Evolutionary conservation across 805 yeast species (phyloP).

Genomic region (Candida caryicola): DNA sequence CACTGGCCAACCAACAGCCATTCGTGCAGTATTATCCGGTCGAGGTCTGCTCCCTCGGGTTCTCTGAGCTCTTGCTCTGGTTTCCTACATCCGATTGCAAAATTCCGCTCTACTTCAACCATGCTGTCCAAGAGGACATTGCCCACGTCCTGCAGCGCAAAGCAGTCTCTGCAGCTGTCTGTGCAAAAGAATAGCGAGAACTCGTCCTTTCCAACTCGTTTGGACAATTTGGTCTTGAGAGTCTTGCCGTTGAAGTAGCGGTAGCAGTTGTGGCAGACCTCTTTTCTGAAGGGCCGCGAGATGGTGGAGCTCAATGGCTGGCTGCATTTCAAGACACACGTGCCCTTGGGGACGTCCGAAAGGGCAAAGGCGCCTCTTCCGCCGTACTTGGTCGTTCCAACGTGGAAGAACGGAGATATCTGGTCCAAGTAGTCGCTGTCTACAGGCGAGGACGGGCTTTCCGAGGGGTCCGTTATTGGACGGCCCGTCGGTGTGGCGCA

Average conservation of each 20-base stretch:
- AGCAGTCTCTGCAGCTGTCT: conserved; percentile 39
- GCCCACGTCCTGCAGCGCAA: conserved; percentile 33
- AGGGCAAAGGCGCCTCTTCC: conserved; percentile 65
- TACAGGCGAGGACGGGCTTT: too few species aligned
- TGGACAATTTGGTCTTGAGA: conserved; percentile 39
- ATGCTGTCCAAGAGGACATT: conserved; percentile 32
- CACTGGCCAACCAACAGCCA: conserved; percentile 42
- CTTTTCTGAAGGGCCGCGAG: conserved; percentile 54
- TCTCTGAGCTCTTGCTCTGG: conserved; percentile 24
- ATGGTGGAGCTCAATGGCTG: conserved; percentile 49
- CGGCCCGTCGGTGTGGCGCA: too few species aligned
- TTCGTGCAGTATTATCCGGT: conserved; percentile 15
- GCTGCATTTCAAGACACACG: conserved; percentile 37
- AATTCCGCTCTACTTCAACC: conserved; percentile 36
- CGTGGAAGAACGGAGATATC: conserved; percentile 31
- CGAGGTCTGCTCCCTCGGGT: conserved; percentile 12
- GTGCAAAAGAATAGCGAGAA: conserved; percentile 55
- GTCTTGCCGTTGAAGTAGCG: conserved; percentile 45
- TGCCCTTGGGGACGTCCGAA: conserved; percentile 36
- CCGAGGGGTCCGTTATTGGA: too few species aligned
- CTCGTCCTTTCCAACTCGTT: conserved; percentile 14
- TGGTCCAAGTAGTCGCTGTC: neutral
- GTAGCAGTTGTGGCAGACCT: conserved; percentile 58
- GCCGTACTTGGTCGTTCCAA: conserved; percentile 43
- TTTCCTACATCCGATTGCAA: conserved; percentile 17